Evolutionary conservation across 2,329 filamentous ascomycete species (phyloP), one percentile per base, ranked within the genome.

Genomic region (Sclerotinia nivalis): DNA sequence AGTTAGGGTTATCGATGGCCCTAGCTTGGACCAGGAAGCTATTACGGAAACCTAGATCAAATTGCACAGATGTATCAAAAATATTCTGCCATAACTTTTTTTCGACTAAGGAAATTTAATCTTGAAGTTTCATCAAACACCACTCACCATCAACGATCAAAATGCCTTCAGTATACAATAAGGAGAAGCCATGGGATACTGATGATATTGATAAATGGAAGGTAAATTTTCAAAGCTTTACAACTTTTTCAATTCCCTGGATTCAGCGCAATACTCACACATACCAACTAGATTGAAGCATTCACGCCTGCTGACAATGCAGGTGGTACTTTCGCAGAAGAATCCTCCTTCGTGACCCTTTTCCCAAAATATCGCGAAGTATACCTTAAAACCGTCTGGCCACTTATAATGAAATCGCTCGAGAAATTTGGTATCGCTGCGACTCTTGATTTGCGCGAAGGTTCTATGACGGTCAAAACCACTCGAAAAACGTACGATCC

Each of bases 191-290:
- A 69, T 96, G 94, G 94, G 94, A 97, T 78, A 97, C 94, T 69
- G 94, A 97, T 73, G 96, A 97, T 78, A 93, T 98, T 74, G 95
- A 98, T 83, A 97, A 97, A 81, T 98, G 93, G 93, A 95, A 93
- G 85, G 89, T 90, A 72, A 67, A 62, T 69, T 34, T 34, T 31
- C 59, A 54, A 49, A n/a, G 43, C 50, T 56, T 28, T 58, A 43
- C 31, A 34, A 31, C 20, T 18, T 37, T 40, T 25, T 31, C 64
- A 54, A 45, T 58, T 40, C 5, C n/a, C 37, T 28, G 4, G 9
- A n/a, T 20, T 56, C 50, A 31, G 25, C 50, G 20, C 66, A 66
- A 56, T 40, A 68, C 64, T 67, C 59, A 67, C 60, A n/a, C 66
- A 40, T 18, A 69, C 34, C 77, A 47, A 47, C 8, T 37, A 90